A percentile compares a stretch with the other conserved stretches of the same genome.
Evolutionary conservation across 768 basidiomycete genomes (phyloP).

Genomic region (Imleria badia): DNA sequence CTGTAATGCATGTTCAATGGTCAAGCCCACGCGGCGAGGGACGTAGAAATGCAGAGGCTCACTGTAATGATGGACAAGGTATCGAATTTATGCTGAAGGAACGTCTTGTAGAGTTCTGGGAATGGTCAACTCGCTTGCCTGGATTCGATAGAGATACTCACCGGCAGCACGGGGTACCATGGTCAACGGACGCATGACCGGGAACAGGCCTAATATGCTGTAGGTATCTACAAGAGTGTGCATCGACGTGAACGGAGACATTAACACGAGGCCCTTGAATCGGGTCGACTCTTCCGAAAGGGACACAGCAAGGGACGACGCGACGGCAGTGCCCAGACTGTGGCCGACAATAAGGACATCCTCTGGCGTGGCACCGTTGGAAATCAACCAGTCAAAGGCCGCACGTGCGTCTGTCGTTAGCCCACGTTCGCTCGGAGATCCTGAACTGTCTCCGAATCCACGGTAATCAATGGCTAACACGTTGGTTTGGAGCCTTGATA

Average conservation of each 20-base stretch:
- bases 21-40: background rate
- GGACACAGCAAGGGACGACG: slow-evolving; percentile 46
- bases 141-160: slow-evolving; percentile 37
- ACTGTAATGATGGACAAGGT: slow-evolving; percentile 63
- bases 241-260: slow-evolving; percentile 60
- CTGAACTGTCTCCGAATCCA: slow-evolving; percentile 86
- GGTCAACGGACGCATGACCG: slow-evolving; percentile 69
- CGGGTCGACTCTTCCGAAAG: slow-evolving; percentile 45
- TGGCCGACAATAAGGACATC: slow-evolving; percentile 80
- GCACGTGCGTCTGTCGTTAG: slow-evolving; percentile 70
- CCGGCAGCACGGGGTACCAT: slow-evolving; percentile 60
- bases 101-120: slow-evolving; percentile 54
- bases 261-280: slow-evolving; percentile 49
- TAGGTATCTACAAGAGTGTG: slow-evolving; percentile 65
- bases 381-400: slow-evolving; percentile 76
- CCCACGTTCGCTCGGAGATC: slow-evolving; percentile 73
- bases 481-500: slow-evolving; percentile 66
- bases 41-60: slow-evolving; percentile 18
- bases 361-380: slow-evolving; percentile 53
- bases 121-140: background rate
- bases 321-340: slow-evolving; percentile 86
- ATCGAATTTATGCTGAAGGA: slow-evolving; percentile 59
- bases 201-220: slow-evolving; percentile 61
- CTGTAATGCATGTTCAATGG: slow-evolving; percentile 35
- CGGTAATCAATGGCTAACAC: slow-evolving; percentile 89